A percentile compares a stretch with the other conserved stretches of the same genome.
Conservation (phyloP, 1,284 basidiomycete species). For the Inonotus hispidus region DNA sequence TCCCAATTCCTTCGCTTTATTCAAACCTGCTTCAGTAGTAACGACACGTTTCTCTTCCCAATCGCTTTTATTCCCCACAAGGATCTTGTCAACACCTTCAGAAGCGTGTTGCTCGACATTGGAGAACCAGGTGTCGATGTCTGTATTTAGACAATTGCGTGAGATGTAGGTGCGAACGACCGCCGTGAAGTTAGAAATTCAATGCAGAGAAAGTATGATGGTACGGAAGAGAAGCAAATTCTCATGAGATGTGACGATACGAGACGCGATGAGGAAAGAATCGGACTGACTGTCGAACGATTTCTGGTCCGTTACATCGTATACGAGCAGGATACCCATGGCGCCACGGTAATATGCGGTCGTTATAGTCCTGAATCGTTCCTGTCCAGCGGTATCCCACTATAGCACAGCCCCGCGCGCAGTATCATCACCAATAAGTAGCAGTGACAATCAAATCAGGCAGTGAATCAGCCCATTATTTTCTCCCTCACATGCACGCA, state of each 20-base stretch:
- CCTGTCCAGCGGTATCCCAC: constrained; percentile 99
- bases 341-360: constrained; percentile 99
- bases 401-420: constrained; percentile 30
- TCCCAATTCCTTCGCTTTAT: constrained; percentile 84
- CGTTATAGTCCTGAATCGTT: constrained; percentile 98
- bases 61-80: constrained; percentile 99
- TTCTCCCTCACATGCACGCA: constrained; percentile 1
- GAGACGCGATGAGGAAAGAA: background rate
- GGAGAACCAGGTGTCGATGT: constrained; percentile 97
- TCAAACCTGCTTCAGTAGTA: constrained; percentile 77
- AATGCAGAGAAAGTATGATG: too few relatives aligned
- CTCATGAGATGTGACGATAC: background rate
- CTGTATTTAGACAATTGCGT: constrained; percentile 39
- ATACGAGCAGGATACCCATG: constrained; percentile 98
- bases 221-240: too few relatives aligned
- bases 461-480: background rate
- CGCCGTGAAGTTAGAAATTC: too few relatives aligned
- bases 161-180: too few relatives aligned
- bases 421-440: background rate
- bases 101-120: constrained; percentile 99
- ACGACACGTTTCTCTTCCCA: constrained; percentile 97
- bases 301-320: constrained; percentile 97
- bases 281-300: constrained; percentile 87
- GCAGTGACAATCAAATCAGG: background rate
- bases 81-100: constrained; percentile 98